These are phyloP conservation scores for Dalechampia spathulata DNA, from an alignment of 441 rosid genomes.

Conservation along the genomic window DNA sequence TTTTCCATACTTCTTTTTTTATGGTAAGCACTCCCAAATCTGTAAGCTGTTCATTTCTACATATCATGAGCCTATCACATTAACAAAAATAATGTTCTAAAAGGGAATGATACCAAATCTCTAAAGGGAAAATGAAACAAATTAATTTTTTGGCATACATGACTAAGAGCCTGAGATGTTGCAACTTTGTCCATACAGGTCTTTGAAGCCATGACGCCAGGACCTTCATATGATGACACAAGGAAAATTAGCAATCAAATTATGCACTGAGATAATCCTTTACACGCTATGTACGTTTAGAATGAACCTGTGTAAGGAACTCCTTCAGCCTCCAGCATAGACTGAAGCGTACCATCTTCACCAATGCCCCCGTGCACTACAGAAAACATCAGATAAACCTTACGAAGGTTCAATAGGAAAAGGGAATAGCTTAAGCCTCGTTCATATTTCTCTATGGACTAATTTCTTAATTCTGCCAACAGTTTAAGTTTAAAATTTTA, in stretches of 20 bases:
- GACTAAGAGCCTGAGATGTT: conserved; percentile 73
- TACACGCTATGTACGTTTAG: background rate
- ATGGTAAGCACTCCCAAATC: conserved; percentile 79
- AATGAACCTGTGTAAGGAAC: conserved; percentile 67
- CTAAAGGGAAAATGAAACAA: background rate
- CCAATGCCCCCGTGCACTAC: conserved; percentile 98
- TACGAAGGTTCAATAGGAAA: background rate
- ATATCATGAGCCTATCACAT: conserved; percentile 8
- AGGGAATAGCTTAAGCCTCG: too few species aligned
- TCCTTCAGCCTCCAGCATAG: conserved; percentile 71
- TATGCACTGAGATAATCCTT: background rate
- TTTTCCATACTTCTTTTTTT: conserved; percentile 59
- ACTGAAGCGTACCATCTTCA: conserved; percentile 93
- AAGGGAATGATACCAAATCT: background rate
- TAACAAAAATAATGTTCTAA: conserved; percentile 9
- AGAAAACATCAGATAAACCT: conserved; percentile 19
- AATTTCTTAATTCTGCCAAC: background rate
- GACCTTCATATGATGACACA: conserved; percentile 46
- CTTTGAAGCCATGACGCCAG: conserved; percentile 74
- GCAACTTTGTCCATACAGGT: conserved; percentile 92
- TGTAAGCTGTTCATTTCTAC: conserved; percentile 48
- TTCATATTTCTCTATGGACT: background rate
- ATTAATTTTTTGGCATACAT: conserved; percentile 40
- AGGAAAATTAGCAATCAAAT: conserved; percentile 5
- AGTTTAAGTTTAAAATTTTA: background rate